phyloP scores from a whole-genome alignment of 257 asterid species.

The Solanum sparsipilum region DNA sequence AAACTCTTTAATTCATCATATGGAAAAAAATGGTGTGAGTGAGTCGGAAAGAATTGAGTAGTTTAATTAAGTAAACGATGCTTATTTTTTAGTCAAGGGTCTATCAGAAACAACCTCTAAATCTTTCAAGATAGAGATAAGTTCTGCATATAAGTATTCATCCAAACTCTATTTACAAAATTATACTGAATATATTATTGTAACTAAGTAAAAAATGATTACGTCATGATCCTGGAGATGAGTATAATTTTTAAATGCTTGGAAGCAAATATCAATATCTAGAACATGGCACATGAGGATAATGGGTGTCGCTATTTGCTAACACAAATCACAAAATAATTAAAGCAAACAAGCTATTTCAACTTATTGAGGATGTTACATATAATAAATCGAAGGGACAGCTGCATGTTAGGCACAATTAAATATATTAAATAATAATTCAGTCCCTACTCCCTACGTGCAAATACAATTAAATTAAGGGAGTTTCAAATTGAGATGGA shows the following conservation, averaged over 20 bases:
- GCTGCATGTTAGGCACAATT: not conserved
- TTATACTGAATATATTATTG: not conserved
- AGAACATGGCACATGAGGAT: not conserved
- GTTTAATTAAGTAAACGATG: not conserved
- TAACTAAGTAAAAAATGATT: not conserved
- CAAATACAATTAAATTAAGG: not conserved
- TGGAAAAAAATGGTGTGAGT: no score
- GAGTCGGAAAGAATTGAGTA: not conserved
- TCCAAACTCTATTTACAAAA: not conserved
- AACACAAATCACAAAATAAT: not conserved
- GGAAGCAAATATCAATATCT: not conserved
- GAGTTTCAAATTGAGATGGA: not conserved
- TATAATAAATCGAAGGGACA: not conserved
- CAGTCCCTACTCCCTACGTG: not conserved
- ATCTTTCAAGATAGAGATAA: not conserved
- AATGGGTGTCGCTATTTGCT: not conserved
- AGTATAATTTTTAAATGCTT: not conserved
- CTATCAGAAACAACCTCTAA: rapidly evolving
- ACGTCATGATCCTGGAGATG: not conserved
- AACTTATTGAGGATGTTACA: not conserved
- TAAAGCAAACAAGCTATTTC: not conserved
- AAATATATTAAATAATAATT: not conserved
- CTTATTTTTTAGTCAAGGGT: not conserved
- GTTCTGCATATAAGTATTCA: not conserved
- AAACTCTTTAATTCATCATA: not conserved